These are phyloP conservation scores for Piloderma croceum DNA, from an alignment of 768 basidiomycete genomes.

Conservation along the genomic window DNA sequence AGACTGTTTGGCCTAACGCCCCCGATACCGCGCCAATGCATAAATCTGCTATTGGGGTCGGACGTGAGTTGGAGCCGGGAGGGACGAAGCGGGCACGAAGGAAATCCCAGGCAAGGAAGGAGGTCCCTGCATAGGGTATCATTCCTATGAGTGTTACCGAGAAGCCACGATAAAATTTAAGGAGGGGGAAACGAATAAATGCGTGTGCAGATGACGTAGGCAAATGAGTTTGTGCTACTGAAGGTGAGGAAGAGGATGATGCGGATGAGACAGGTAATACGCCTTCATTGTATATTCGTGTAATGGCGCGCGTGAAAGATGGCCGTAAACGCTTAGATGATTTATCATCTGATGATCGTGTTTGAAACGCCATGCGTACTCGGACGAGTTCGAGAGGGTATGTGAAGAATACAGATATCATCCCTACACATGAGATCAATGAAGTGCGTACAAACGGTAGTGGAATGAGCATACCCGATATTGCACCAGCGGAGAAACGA, in stretches of 20 bases:
- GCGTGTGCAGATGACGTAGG: conserved; percentile 21
- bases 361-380: conserved; percentile 91
- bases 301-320: conserved; percentile 50
- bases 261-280: too few species aligned
- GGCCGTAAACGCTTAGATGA: conserved; percentile 32
- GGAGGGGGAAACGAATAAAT: conserved; percentile 63
- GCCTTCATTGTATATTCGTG: conserved; percentile 68
- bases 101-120: conserved; percentile 88
- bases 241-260: conserved; percentile 15
- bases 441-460: not conserved
- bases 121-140: conserved; percentile 92
- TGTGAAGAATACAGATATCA: conserved; percentile 83
- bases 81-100: conserved; percentile 58
- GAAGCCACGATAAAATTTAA: conserved; percentile 98
- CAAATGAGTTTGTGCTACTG: conserved; percentile 24
- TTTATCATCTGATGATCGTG: conserved; percentile 28
- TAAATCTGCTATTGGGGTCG: conserved; percentile 59
- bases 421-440: conserved; percentile 41
- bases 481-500: conserved; percentile 81
- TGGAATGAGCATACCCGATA: conserved; percentile 66
- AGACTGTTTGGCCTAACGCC: conserved; percentile 77
- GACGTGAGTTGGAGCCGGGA: conserved; percentile 34
- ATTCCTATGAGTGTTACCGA: conserved; percentile 87
- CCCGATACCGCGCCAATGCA: conserved; percentile 83
- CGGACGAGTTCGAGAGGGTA: conserved; percentile 95